phyloP scores from a whole-genome alignment of 208 protist genomes.

The Polymyxa betae region DNA sequence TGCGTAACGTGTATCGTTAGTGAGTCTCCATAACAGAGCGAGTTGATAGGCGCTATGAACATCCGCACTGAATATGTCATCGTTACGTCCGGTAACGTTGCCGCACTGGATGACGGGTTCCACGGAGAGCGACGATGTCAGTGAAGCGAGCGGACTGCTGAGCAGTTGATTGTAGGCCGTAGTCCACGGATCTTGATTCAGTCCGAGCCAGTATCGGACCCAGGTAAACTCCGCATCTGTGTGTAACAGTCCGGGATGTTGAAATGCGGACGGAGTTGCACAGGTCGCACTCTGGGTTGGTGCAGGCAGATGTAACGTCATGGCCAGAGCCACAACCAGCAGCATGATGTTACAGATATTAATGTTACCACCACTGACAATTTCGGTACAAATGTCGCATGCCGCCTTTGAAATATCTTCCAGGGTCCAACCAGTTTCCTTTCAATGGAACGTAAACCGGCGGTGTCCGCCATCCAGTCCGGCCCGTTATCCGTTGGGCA shows the following conservation, averaged over 20 bases:
- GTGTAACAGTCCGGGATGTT: slow-evolving; percentile 28
- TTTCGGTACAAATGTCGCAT: no score
- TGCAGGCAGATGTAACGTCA: no score
- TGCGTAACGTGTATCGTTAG: background rate
- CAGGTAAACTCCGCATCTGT: background rate
- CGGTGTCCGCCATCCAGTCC: no score
- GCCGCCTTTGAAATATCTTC: no score
- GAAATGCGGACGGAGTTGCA: background rate
- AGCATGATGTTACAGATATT: no score
- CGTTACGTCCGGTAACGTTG: background rate
- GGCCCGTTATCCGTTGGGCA: no score
- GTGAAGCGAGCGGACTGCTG: background rate
- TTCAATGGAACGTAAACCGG: no score
- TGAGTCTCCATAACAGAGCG: background rate
- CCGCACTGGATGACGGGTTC: background rate
- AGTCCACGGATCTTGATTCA: background rate
- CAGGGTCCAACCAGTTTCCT: no score
- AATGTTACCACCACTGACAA: no score
- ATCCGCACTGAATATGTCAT: background rate
- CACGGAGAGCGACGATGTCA: background rate
- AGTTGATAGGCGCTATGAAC: slow-evolving; percentile 4
- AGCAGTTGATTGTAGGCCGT: background rate
- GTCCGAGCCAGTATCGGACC: background rate
- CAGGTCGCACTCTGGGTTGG: no score
- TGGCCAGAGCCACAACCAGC: no score